Conservation (phyloP, 1,284 basidiomycete species). For the Marasmius fiardii region DNA sequence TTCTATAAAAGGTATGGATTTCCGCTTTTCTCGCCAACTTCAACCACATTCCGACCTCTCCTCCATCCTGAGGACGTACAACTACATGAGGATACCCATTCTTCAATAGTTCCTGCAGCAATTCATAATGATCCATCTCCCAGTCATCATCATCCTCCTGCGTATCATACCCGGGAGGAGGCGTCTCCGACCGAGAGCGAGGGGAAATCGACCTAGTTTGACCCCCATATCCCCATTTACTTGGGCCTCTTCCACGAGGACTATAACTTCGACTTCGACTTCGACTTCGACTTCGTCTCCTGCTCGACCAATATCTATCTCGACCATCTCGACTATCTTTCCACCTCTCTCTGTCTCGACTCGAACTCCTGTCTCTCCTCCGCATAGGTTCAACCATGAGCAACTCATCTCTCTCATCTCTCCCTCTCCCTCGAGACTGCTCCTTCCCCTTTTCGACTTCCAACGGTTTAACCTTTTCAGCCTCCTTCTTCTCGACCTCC, state of each 20-base stretch:
- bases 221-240: background rate
- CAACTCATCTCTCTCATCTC: slow-evolving; percentile 4
- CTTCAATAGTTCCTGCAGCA: slow-evolving; percentile 52
- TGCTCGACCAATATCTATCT: slow-evolving; percentile 11
- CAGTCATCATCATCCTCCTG: background rate
- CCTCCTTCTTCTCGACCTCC: slow-evolving; percentile 8
- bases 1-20: slow-evolving; percentile 55
- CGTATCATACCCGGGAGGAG: background rate
- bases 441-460: background rate
- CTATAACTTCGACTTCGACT: slow-evolving; percentile 2
- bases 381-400: slow-evolving; percentile 1
- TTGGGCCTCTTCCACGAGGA: too few relatives aligned
- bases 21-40: slow-evolving; percentile 61
- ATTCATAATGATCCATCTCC: slow-evolving; percentile 35
- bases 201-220: slow-evolving; percentile 2
- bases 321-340: too few relatives aligned
- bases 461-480: background rate
- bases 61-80: slow-evolving; percentile 34
- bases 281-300: background rate
- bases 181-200: background rate
- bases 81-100: slow-evolving; percentile 66
- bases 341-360: slow-evolving; percentile 9
- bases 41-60: slow-evolving; percentile 39
- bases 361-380: background rate
- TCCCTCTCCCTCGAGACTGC: slow-evolving; percentile 9